These are phyloP conservation scores for Euphorbia pulcherrima DNA, from an alignment of 345 rosid species.

Conservation along the genomic window DNA sequence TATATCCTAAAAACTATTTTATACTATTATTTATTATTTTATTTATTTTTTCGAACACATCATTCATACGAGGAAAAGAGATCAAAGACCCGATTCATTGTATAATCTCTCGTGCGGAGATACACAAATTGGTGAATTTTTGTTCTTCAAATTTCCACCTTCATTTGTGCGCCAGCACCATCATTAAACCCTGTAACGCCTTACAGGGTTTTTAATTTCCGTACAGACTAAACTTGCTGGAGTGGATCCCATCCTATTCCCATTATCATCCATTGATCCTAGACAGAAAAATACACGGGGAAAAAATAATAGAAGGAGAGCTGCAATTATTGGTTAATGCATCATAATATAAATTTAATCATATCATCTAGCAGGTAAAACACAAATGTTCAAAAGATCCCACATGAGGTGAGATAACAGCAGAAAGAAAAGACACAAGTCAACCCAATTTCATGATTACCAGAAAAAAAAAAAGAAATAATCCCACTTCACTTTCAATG, in stretches of 20 bases:
- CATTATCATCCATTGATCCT: too few species aligned
- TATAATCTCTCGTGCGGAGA: neutral
- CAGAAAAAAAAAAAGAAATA: neutral
- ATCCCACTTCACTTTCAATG: neutral
- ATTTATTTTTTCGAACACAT: too few species aligned
- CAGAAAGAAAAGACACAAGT: neutral
- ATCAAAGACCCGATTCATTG: too few species aligned
- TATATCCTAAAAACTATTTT: too few species aligned
- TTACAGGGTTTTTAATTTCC: neutral
- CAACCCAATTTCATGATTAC: neutral
- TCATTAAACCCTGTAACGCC: slow-evolving; percentile 6
- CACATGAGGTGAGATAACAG: neutral
- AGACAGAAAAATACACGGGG: too few species aligned
- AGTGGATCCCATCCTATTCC: neutral
- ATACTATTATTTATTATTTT: too few species aligned
- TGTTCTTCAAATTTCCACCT: slow-evolving; percentile 10
- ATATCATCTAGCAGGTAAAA: neutral
- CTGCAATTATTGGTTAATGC: neutral
- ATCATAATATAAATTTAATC: neutral
- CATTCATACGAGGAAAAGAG: too few species aligned
- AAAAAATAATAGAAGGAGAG: too few species aligned
- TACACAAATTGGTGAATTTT: neutral
- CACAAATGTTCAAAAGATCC: neutral
- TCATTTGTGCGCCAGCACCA: slow-evolving; percentile 25
- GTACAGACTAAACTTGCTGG: neutral